A percentile compares a stretch with the other conserved stretches of the same genome.
Evolutionary conservation across 2,329 filamentous ascomycete genomes (phyloP).

Genomic region (Arthrinium puccinioides): DNA sequence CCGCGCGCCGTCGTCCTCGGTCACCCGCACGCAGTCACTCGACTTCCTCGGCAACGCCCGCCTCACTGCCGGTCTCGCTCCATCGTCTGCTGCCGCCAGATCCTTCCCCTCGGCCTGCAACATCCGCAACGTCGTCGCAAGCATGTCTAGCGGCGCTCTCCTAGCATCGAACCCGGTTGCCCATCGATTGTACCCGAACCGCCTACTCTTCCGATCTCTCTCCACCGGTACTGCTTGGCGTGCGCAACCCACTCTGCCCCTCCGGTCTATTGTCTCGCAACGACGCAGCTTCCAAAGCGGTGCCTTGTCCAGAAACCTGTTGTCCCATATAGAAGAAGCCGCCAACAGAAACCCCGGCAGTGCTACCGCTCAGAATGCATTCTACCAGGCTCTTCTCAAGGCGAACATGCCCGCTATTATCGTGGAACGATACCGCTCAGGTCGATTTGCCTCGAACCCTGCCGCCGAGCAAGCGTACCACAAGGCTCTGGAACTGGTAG

Average conservation of each 20-base stretch:
- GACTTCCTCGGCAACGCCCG: conserved; percentile 25
- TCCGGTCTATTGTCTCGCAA: not conserved
- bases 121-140: conserved; percentile 23
- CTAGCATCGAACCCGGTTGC: conserved; percentile 20
- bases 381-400: conserved; percentile 84
- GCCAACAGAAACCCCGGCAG: conserved; percentile 90
- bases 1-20: conserved; percentile 12
- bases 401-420: conserved; percentile 93
- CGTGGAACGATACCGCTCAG: conserved; percentile 81
- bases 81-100: conserved; percentile 6
- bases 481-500: conserved; percentile 54
- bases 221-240: conserved; percentile 3
- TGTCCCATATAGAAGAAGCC: conserved; percentile 81
- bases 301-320: conserved; percentile 53
- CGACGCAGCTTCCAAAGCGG: conserved; percentile 30
- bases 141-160: conserved; percentile 20
- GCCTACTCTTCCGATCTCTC: conserved; percentile 16
- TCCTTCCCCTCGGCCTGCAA: conserved; percentile 19
- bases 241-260: not conserved
- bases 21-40: conserved; percentile 10
- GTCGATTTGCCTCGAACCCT: conserved; percentile 74
- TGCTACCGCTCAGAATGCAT: conserved; percentile 82
- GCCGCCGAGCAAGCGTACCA: conserved; percentile 73
- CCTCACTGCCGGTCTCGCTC: conserved; percentile 7
- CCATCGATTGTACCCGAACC: conserved; percentile 14